Conservation (phyloP, 768 basidiomycete genomes). For the Leccinum rimulosum region DNA sequence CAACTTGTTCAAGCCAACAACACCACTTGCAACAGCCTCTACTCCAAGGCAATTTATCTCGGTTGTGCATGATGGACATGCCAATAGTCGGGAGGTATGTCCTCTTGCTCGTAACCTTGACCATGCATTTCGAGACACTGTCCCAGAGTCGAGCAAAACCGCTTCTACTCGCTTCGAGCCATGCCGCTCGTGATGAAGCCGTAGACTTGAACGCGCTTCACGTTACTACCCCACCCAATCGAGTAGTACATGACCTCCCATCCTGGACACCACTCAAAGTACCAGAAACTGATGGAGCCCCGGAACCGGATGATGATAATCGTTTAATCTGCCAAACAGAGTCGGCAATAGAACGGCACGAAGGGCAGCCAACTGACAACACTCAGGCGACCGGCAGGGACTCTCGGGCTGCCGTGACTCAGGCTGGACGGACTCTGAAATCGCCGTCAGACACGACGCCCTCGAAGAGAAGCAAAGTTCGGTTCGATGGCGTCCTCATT, state of each 20-base stretch:
- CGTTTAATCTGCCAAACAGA: background rate
- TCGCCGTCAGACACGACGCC: background rate
- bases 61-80: conserved; percentile 1
- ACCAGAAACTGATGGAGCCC: background rate
- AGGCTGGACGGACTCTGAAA: background rate
- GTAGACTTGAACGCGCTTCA: background rate
- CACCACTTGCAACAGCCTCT: conserved; percentile 7
- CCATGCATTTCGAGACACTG: conserved; percentile 11
- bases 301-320: conserved; percentile 14
- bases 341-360: background rate
- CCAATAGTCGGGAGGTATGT: conserved; percentile 13
- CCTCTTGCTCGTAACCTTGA: conserved; percentile 1
- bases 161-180: background rate
- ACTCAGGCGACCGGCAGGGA: background rate
- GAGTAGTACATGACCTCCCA: conserved; percentile 17
- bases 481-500: conserved; percentile 27
- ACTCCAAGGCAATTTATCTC: conserved; percentile 15
- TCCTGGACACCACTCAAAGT: conserved; percentile 1
- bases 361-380: background rate
- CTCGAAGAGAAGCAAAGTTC: conserved; percentile 13
- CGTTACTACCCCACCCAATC: background rate
- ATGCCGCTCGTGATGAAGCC: background rate
- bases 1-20: background rate
- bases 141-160: conserved; percentile 5
- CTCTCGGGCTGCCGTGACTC: background rate